A percentile compares a stretch with the other conserved stretches of the same genome.
phyloP scores from a whole-genome alignment of 2,329 filamentous ascomycete species.

The Penicillium decumbens region DNA sequence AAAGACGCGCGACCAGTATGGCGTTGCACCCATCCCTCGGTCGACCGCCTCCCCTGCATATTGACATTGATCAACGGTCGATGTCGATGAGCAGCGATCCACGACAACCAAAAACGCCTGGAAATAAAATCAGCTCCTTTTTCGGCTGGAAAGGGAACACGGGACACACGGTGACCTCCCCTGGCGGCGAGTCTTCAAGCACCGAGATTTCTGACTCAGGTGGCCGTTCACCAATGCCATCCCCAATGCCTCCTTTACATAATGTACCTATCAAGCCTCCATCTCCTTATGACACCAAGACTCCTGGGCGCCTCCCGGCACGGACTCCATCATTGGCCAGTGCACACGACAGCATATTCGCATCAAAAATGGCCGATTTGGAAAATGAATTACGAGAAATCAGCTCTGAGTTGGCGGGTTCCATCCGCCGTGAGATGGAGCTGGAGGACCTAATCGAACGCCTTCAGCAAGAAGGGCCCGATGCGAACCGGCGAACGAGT shows the following conservation, averaged over 20 bases:
- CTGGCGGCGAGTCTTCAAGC: constrained; percentile 55
- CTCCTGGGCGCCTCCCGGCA: constrained; percentile 45
- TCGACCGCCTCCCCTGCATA: constrained; percentile 42
- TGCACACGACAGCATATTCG: constrained; percentile 43
- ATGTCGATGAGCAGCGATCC: constrained; percentile 34
- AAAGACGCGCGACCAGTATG: constrained; percentile 41
- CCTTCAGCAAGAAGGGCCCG: constrained; percentile 66
- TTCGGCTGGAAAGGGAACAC: constrained; percentile 58
- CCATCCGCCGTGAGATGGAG: constrained; percentile 93
- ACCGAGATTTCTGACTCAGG: constrained; percentile 61
- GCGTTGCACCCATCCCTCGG: constrained; percentile 41
- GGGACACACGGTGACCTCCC: constrained; percentile 41
- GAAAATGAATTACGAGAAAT: constrained; percentile 93
- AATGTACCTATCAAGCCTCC: constrained; percentile 34
- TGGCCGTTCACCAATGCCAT: constrained; percentile 56
- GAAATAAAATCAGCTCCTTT: constrained; percentile 59
- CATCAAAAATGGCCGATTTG: constrained; percentile 72
- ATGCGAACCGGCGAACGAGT: constrained; percentile 72
- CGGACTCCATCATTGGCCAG: constrained; percentile 41
- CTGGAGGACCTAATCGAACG: constrained; percentile 89
- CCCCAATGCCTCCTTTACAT: constrained; percentile 45
- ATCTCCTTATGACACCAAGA: constrained; percentile 50
- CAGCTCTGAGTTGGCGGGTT: constrained; percentile 84
- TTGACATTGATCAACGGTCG: constrained; percentile 38
- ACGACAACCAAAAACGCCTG: constrained; percentile 49